Conservation (phyloP, 2,329 filamentous ascomycete species). For the Ophiostoma angusticollis region DNA sequence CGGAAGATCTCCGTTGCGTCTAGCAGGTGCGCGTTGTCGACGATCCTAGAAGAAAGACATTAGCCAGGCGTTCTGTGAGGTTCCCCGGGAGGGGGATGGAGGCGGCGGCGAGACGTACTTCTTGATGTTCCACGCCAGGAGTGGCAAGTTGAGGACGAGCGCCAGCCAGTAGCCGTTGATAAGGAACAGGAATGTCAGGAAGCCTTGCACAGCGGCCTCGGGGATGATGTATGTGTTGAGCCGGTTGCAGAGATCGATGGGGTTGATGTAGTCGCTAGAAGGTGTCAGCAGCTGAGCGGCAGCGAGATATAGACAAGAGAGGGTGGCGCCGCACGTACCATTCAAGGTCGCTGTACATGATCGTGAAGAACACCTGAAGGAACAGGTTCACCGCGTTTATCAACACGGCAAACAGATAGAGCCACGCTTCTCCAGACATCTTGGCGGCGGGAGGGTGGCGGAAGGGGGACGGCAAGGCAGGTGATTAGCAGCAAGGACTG, state of each 20-base stretch:
- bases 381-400: constrained; percentile 99
- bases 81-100: background rate
- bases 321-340: constrained; percentile 53
- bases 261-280: constrained; percentile 94
- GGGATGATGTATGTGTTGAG: constrained; percentile 99
- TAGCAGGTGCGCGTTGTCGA: constrained; percentile 91
- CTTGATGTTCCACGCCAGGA: constrained; percentile 89
- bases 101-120: constrained; percentile 53
- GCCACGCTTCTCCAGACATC: constrained; percentile 97
- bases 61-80: background rate
- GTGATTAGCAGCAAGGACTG: no score
- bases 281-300: constrained; percentile 22
- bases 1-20: constrained; percentile 99
- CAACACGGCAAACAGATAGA: constrained; percentile 93
- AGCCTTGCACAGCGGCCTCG: constrained; percentile 92
- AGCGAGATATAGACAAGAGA: no score
- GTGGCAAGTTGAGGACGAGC: constrained; percentile 78
- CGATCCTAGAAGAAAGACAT: constrained; percentile 48
- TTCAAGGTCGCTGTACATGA: constrained; percentile 99
- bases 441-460: constrained; percentile 16
- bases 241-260: constrained; percentile 99
- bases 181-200: constrained; percentile 89
- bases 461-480: background rate
- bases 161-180: constrained; percentile 99
- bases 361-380: constrained; percentile 99